phyloP scores from a whole-genome alignment of 805 yeast species.

The Candida anglica region DNA sequence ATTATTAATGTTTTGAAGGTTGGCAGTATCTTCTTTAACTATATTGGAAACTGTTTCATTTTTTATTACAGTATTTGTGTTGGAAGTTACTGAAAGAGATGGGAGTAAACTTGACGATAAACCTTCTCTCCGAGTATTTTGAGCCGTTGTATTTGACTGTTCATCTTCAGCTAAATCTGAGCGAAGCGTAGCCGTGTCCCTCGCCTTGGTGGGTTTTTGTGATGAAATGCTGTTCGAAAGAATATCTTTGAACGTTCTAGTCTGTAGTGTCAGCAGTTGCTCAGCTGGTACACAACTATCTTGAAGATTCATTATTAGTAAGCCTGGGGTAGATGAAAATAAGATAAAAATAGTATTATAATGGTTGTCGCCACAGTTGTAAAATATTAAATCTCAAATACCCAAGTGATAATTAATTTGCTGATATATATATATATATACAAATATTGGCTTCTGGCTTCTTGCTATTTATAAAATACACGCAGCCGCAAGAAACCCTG shows the following conservation, averaged over 20 bases:
- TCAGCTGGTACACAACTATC: slow-evolving; percentile 7
- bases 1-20: no score
- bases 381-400: no score
- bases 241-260: slow-evolving; percentile 6
- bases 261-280: slow-evolving; percentile 1
- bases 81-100: background rate
- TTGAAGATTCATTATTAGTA: slow-evolving; percentile 9
- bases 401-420: no score
- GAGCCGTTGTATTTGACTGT: background rate
- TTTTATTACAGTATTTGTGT: background rate
- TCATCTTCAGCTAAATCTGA: slow-evolving; percentile 1
- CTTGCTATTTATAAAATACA: no score
- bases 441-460: no score
- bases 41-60: background rate
- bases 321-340: background rate
- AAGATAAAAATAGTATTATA: no score
- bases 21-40: background rate
- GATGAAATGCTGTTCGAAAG: slow-evolving; percentile 6
- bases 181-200: slow-evolving; percentile 1
- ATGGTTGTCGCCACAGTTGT: no score
- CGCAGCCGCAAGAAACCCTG: no score
- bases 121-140: no score
- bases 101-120: slow-evolving; percentile 2
- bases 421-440: no score
- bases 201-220: background rate